Evolutionary conservation across 2,329 filamentous ascomycete genomes (phyloP).

Genomic region (Pseudogymnoascus sp.): DNA sequence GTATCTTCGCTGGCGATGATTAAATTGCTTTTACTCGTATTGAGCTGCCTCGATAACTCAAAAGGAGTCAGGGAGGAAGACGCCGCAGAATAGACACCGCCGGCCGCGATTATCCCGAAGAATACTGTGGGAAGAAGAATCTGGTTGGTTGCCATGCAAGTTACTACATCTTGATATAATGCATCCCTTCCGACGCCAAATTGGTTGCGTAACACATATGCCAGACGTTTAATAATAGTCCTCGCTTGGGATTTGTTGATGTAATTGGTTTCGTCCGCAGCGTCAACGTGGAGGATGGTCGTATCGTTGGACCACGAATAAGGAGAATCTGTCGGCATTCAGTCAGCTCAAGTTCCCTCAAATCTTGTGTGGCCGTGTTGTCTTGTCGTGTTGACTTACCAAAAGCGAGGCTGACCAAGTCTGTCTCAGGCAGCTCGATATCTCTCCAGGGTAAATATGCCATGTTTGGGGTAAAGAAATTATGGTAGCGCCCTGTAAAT

Average conservation of each 20-base stretch:
- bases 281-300: neutral
- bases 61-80: conserved; percentile 61
- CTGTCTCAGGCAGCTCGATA: neutral
- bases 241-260: neutral
- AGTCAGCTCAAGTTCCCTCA: neutral
- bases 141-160: neutral
- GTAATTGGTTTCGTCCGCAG: neutral
- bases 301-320: neutral
- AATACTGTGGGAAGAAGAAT: conserved; percentile 36
- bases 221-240: neutral
- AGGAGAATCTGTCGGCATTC: neutral
- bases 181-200: neutral
- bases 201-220: neutral
- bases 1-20: conserved; percentile 53
- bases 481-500: neutral
- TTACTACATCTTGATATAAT: neutral
- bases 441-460: neutral
- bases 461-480: neutral
- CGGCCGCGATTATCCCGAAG: conserved; percentile 67
- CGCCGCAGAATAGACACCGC: conserved; percentile 68
- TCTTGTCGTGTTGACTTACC: neutral
- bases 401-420: neutral
- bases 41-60: conserved; percentile 68
- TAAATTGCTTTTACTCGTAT: conserved; percentile 60
- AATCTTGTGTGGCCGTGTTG: neutral